phyloP scores from a whole-genome alignment of 148 eudicot species.

The Camellia sinensis region DNA sequence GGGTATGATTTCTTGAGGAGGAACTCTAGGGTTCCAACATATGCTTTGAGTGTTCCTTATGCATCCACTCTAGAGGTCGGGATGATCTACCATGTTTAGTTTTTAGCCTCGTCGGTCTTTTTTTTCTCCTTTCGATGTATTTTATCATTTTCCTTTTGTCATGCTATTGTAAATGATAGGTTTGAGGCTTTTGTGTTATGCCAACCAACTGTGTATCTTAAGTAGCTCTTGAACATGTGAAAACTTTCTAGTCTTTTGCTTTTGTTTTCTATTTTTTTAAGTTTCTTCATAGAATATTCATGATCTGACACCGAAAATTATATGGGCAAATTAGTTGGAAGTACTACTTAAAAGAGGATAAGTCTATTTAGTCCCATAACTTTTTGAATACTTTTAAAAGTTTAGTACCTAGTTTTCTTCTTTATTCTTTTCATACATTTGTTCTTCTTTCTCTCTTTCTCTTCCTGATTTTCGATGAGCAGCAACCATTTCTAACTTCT shows the following conservation, averaged over 20 bases:
- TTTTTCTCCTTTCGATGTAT: not conserved
- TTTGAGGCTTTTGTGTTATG: conserved; percentile 8
- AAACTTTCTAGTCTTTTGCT: not conserved
- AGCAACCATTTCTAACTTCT: no score
- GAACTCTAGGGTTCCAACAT: conserved; percentile 65
- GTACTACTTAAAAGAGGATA: no score
- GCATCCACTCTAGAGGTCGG: conserved; percentile 96
- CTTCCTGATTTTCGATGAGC: no score
- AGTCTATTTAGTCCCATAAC: no score
- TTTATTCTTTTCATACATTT: no score
- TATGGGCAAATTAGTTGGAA: no score
- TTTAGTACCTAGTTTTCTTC: no score
- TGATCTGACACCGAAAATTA: no score
- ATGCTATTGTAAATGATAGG: conserved; percentile 25
- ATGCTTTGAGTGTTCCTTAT: conserved; percentile 68
- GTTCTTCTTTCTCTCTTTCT: no score
- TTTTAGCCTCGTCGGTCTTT: not conserved
- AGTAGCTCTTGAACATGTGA: not conserved
- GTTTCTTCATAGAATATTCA: not conserved
- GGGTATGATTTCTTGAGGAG: conserved; percentile 90
- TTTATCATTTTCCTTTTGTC: not conserved
- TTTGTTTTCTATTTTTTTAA: not conserved
- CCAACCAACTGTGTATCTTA: not conserved
- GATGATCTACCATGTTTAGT: conserved; percentile 80
- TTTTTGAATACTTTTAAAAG: no score